A percentile compares a stretch with the other conserved stretches of the same genome.
Evolutionary conservation across 306 rosid species (phyloP).

Genomic region (Citrullus mucosospermus): DNA sequence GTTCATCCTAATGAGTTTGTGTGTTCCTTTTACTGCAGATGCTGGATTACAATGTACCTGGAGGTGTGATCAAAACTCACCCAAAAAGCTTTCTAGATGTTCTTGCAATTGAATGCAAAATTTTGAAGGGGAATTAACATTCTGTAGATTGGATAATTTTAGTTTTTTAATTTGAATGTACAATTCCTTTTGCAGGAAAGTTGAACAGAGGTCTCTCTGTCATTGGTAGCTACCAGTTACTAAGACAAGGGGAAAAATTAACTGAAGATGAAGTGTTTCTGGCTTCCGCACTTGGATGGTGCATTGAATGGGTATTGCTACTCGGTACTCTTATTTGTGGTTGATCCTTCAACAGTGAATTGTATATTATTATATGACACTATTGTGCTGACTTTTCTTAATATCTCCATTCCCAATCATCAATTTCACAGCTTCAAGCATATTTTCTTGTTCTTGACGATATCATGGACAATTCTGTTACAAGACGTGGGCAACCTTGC

Average conservation of each 20-base stretch:
- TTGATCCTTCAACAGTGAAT: background rate
- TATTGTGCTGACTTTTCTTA: background rate
- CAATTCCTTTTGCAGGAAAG: conserved; percentile 18
- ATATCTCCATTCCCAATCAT: background rate
- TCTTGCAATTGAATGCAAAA: background rate
- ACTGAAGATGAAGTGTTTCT: conserved; percentile 29
- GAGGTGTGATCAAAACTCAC: conserved; percentile 16
- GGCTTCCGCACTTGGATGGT: conserved; percentile 40
- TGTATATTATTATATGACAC: background rate
- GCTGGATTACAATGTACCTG: conserved; percentile 42
- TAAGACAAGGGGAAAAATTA: conserved; percentile 22
- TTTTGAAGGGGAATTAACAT: background rate
- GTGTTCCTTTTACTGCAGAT: conserved; percentile 21
- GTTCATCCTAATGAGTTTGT: background rate
- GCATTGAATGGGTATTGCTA: conserved; percentile 41
- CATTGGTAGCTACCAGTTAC: conserved; percentile 28
- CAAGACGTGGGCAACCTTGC: conserved; percentile 41
- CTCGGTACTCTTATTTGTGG: background rate
- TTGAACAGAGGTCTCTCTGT: conserved; percentile 39
- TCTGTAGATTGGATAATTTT: background rate
- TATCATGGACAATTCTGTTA: conserved; percentile 39
- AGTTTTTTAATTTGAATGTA: no score
- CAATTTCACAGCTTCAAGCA: conserved; percentile 30
- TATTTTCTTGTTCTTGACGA: conserved; percentile 40
- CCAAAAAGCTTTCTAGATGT: background rate